Evolutionary conservation across 2,329 filamentous ascomycete genomes (phyloP), one percentile per base, ranked within the genome.

Genomic region (Herpotrichia juniperi): DNA sequence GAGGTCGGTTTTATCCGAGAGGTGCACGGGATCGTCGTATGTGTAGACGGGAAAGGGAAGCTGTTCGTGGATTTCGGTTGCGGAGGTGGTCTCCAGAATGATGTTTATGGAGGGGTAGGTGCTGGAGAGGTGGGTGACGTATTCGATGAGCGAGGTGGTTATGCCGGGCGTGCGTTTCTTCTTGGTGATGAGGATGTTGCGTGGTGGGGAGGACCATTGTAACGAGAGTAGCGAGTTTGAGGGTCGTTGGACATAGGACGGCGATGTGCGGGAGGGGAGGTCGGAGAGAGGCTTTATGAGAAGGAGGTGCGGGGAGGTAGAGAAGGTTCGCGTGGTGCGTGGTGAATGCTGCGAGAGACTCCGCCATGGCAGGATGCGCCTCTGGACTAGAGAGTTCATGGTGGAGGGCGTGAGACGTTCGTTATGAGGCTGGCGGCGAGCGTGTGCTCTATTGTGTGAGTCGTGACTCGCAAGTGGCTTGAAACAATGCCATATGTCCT

Each of bases 1-100:
- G 52, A 97, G 80, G 67, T 99, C 94, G 53, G 96, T 88, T 76
- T 94, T 96, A 51, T 86, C 79, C 34, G 91, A 85, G 48, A 94
- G 62, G 22, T 58, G 51, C 7, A 54, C 53, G 16, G 64, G 61
- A 78, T 63, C 37, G 60, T 72, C 26, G 64, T 67, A 72, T 1
- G 73, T 64, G 58, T 79, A 81, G 71, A 79, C 48, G 9, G 92
- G 89, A 58, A 92, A 92, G 3, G 85, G 74, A 4, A 97, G 79
- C 1, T 79, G 78, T 3, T 85, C 79, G 70, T 96, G 90, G 26
- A 97, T 78, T 53, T 87, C 81, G 5, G 82, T 71, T 2, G 93
- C 92, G 14, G 92, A 85, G 43, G 86, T 81, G 2, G 83, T 86
- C 74, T 97, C 94, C 61, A 97, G 87, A 10, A 97, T 84, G 43